Evolutionary conservation across 805 yeast species (phyloP).

Genomic region (Starmerella bombicola): DNA sequence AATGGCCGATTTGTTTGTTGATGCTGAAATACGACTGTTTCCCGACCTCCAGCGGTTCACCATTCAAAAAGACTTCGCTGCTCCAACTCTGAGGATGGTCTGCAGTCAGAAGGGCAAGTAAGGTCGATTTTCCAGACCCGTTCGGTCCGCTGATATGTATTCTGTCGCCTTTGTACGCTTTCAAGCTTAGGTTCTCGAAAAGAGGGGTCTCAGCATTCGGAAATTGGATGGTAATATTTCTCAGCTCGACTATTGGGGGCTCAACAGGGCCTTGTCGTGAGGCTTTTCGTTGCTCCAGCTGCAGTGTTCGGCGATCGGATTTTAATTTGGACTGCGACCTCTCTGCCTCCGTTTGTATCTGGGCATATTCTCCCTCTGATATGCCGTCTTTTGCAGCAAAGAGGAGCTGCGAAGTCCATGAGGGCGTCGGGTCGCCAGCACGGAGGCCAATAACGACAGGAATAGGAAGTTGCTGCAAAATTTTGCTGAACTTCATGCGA

Average conservation of each 20-base stretch:
- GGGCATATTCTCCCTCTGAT: slow-evolving; percentile 7
- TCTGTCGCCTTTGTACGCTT: slow-evolving; percentile 53
- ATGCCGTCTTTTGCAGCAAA: slow-evolving; percentile 42
- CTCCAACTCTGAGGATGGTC: slow-evolving; percentile 98
- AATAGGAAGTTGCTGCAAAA: slow-evolving; percentile 36
- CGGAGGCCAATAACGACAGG: slow-evolving; percentile 61
- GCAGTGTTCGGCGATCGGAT: background rate
- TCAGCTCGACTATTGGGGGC: slow-evolving; percentile 38
- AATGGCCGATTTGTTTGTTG: slow-evolving; percentile 66
- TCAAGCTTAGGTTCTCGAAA: slow-evolving; percentile 51
- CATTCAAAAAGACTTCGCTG: slow-evolving; percentile 48
- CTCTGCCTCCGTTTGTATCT: background rate
- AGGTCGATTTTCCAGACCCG: slow-evolving; percentile 88
- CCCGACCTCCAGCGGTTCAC: slow-evolving; percentile 62
- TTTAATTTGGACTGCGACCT: background rate
- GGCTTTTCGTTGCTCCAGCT: background rate
- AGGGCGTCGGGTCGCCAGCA: slow-evolving; percentile 60
- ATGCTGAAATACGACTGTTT: slow-evolving; percentile 61
- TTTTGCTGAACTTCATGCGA: slow-evolving; percentile 43
- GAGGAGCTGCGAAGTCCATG: slow-evolving; percentile 57
- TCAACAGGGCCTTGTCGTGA: background rate
- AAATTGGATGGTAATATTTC: slow-evolving; percentile 53
- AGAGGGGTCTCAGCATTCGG: slow-evolving; percentile 40
- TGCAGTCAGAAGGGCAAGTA: slow-evolving; percentile 70
- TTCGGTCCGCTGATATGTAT: slow-evolving; percentile 87